Evolutionary conservation across 2,329 filamentous ascomycete genomes (phyloP), one percentile per base, ranked within the genome.

Genomic region (Aspergillus pseudoviridinutans): DNA sequence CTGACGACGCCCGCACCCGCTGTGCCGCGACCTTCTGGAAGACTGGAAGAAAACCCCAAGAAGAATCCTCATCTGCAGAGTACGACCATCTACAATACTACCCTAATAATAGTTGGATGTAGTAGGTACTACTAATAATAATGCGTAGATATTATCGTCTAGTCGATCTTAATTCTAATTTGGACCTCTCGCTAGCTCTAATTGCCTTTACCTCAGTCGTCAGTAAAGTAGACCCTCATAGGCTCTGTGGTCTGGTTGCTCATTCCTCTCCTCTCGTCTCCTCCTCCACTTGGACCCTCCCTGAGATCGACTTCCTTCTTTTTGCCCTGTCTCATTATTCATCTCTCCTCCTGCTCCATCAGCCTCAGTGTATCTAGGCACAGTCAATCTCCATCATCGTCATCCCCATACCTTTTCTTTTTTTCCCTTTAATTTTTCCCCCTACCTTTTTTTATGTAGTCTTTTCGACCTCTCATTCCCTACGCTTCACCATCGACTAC

Each of bases 1-100:
- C 51, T 61, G 59, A 59, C 57, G 59, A 61, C 59, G 53, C 60
- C 55, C 54, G 58, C 57, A 60, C 51, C 58, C 58, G 60, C 59
- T 51, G 59, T 61, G 58, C 55, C 57, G 55, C 58, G 58, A 64
- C 56, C 61, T 66, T 66, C 66, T 64, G 62, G 59, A 63, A 65
- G 64, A 55, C 60, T 61, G 55, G 56, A 51, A 64, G 60, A 61
- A 60, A 53, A 42, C 38, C 17, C 50, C 49, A 49, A 52, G 51
- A 55, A 49, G 32, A 38, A 17, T 38, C 32, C 32, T 38, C 32
- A 38, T 38, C 32, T 35, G 32, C 32, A 35, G 12, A 35, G 14
- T 3, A 35, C 32, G 32, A 17, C 29, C 4, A 32, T 32, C 32
- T 35, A 7, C 14, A 7, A 17, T 17, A 35, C 29, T 35, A 14